Evolutionary conservation across 2,329 filamentous ascomycete species (phyloP).

Genomic region (Diplodia mutila): DNA sequence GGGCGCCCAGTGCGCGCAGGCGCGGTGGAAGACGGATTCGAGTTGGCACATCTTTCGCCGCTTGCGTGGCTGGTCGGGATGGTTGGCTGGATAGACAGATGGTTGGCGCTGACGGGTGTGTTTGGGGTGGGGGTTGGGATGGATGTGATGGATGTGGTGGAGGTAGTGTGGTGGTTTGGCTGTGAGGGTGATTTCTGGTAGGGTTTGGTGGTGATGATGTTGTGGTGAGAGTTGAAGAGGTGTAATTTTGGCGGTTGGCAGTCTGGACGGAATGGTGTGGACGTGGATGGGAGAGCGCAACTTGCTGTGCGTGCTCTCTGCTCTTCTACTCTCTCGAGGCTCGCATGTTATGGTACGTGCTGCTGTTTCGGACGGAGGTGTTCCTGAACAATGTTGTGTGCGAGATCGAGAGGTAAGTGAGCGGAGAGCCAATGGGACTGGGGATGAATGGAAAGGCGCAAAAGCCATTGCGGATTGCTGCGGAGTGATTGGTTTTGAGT

Average conservation of each 20-base stretch:
- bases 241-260: neutral
- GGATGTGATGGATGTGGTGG: too few relatives aligned
- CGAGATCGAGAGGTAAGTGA: neutral
- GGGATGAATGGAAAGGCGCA: neutral
- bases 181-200: neutral
- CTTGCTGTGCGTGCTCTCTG: neutral
- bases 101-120: too few relatives aligned
- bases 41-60: conserved; percentile 35
- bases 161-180: neutral
- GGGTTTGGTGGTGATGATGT: neutral
- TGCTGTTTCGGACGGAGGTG: neutral
- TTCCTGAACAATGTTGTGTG: neutral
- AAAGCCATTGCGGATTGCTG: neutral
- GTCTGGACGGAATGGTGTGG: neutral
- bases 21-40: conserved; percentile 37
- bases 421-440: neutral
- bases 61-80: too few relatives aligned
- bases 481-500: neutral
- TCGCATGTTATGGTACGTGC: neutral
- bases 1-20: conserved; percentile 38
- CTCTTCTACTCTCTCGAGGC: neutral
- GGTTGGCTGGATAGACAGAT: too few relatives aligned
- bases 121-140: too few relatives aligned
- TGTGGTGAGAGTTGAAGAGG: neutral
- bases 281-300: neutral